Base-by-base conservation (phyloP, 2,329 filamentous ascomycete genomes). In the Fusarium compactum region DNA sequence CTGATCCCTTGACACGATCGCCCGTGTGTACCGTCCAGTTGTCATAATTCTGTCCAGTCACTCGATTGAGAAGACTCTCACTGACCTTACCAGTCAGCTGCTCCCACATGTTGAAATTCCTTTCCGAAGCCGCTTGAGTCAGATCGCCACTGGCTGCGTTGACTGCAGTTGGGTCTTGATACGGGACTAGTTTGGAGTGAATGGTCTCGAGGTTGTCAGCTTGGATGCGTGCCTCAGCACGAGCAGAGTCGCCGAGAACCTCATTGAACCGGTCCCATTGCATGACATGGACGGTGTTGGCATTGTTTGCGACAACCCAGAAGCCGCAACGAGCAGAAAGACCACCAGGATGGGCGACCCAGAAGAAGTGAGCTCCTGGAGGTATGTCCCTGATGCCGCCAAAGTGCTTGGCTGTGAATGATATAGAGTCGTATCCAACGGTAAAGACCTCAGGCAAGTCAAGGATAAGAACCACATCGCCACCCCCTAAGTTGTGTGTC, bases 221-320 rank as follows among this genome's bases (percentile, higher is more conserved):
- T 61, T 85, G 83, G 27, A 84, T 81, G 18, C 80, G 81, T 18
- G 81, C 80, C 72, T 87, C 85, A n/a, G 79, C 74, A 12, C 70
- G 74, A 77, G 82, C 77, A 27, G 86, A 82, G n/a, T 86, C 83
- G 32, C 80, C 79, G 3, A 90, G 78, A 5, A 85, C 80, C 72
- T 90, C 88, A 71, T 86, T 85, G 73, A 84, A 86, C 29, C 75
- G 79, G 74, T 90, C 84, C 89, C 87, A 89, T 71, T 85, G 82
- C 73, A 86, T 82, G 29, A 87, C 81, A 60, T 83, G 82, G 22
- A 84, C 79, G 7, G 74, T 76, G 16, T 80, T 71, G 6, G 65
- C 65, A 14, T 76, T 72, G 2, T 76, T 77, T 1, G 82, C 81
- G 45, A 83, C 76, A 58, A 90, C 81, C 88, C 88, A 91, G 74